Percentiles rank a stretch among this genome's conserved stretches.
Conservation (phyloP, 139 green algal genomes). For the Coccomyxa sp. region DNA sequence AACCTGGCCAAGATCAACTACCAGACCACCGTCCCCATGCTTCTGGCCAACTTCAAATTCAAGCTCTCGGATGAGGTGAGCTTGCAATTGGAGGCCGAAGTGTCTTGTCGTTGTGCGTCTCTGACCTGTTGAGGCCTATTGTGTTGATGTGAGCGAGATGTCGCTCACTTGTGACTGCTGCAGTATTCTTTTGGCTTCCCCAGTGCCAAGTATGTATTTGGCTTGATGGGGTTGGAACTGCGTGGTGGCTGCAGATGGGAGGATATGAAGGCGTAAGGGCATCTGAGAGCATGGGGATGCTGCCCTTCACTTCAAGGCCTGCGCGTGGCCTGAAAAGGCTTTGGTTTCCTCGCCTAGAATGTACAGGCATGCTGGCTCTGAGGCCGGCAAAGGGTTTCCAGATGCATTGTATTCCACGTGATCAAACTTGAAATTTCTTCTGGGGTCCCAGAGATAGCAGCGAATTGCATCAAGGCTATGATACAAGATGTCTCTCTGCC, state of each 20-base stretch:
- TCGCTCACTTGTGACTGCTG: no score
- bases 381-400: not conserved
- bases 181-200: no score
- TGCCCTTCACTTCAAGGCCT: not conserved
- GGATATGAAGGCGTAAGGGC: not conserved
- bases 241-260: not conserved
- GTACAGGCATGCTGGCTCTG: not conserved
- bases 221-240: no score
- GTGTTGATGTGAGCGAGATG: no score
- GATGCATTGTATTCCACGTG: not conserved
- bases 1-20: conserved; percentile 38
- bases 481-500: no score
- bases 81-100: no score
- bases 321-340: not conserved
- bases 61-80: conserved; percentile 23
- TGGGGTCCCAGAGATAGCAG: no score
- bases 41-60: conserved; percentile 29
- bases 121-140: no score
- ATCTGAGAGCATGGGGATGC: not conserved
- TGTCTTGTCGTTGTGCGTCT: no score
- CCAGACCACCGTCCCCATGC: conserved; percentile 19
- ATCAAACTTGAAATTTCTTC: not conserved
- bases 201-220: no score
- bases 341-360: not conserved
- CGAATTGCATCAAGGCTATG: no score